phyloP scores from a whole-genome alignment of 2,329 filamentous ascomycete species.

The Diaporthe amygdali region DNA sequence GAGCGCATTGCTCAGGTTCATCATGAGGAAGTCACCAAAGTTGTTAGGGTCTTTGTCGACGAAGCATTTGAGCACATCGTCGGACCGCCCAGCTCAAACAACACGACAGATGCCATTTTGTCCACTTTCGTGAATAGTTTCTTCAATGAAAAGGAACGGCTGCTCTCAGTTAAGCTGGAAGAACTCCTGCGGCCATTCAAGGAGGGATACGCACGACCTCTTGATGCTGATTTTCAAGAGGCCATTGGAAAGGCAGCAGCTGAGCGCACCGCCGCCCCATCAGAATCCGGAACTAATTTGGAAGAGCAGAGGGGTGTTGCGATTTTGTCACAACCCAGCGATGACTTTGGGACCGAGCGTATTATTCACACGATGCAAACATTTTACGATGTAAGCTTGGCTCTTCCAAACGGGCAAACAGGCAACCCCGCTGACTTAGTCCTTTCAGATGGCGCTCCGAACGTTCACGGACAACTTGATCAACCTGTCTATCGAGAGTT shows the following conservation, averaged over 20 bases:
- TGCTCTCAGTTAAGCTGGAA: not conserved
- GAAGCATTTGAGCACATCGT: not conserved
- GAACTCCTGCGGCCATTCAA: not conserved
- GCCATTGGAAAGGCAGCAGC: not conserved
- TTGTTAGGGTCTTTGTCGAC: not conserved
- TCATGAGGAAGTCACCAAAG: not conserved
- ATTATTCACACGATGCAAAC: not conserved
- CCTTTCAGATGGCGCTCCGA: not conserved
- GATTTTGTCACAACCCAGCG: not conserved
- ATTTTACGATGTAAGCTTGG: not conserved
- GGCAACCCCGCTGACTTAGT: not conserved
- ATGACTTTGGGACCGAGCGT: not conserved
- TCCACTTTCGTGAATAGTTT: not conserved
- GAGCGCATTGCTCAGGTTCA: not conserved
- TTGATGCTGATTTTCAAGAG: not conserved
- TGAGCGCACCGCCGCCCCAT: not conserved
- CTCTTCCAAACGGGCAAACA: not conserved
- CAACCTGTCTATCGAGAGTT: not conserved
- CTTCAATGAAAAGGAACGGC: not conserved
- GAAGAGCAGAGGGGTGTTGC: not conserved
- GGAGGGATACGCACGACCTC: not conserved
- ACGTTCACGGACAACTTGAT: not conserved
- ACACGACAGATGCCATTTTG: not conserved
- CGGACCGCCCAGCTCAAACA: not conserved
- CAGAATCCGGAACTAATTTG: not conserved